phyloP scores from a whole-genome alignment of 2,329 filamentous ascomycete genomes.

The Orbilia quercus region DNA sequence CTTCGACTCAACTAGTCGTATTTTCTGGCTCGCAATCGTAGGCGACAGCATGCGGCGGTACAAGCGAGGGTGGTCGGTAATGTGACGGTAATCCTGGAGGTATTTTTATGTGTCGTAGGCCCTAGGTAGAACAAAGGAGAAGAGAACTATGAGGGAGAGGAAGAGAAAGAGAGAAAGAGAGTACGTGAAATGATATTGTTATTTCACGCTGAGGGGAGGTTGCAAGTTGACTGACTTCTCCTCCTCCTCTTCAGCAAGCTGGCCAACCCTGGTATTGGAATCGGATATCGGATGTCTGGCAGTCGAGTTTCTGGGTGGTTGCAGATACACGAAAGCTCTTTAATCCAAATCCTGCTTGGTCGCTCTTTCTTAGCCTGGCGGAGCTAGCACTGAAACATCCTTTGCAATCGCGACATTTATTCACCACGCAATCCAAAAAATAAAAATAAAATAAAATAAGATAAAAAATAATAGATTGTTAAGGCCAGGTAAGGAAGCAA shows the following conservation, averaged over 20 bases:
- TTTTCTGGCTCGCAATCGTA: too few relatives aligned
- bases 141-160: constrained; percentile 13
- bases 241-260: constrained; percentile 32
- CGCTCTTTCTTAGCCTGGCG: constrained; percentile 42
- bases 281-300: constrained; percentile 50
- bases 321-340: constrained; percentile 48
- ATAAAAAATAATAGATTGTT: too few relatives aligned
- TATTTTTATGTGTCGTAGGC: too few relatives aligned
- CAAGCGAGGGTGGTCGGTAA: not conserved
- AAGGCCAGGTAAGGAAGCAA: constrained; percentile 7
- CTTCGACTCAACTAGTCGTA: too few relatives aligned
- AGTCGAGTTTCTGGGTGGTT: constrained; percentile 31
- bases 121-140: too few relatives aligned
- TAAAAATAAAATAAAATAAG: too few relatives aligned
- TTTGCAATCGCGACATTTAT: constrained; percentile 32
- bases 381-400: constrained; percentile 40
- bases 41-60: too few relatives aligned
- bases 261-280: constrained; percentile 53
- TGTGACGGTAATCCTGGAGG: not conserved
- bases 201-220: too few relatives aligned
- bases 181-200: too few relatives aligned
- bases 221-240: constrained; percentile 30
- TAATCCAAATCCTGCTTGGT: constrained; percentile 53
- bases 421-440: not conserved
- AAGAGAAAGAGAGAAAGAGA: constrained; percentile 6